Percentiles rank a stretch among this genome's conserved stretches.
Evolutionary conservation across 306 rosid species (phyloP).

Genomic region (Delonix regia): DNA sequence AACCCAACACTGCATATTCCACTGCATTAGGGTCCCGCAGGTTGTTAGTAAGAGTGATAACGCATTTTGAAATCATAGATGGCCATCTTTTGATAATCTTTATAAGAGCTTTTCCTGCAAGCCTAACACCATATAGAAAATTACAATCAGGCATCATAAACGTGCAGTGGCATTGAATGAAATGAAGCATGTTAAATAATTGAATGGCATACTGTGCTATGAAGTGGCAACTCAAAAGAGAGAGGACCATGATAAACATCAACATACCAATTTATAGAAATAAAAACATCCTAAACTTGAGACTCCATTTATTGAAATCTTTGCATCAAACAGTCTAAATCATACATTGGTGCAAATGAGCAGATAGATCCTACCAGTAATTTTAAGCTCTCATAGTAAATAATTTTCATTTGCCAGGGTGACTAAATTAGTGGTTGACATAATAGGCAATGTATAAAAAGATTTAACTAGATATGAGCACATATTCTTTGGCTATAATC

Average conservation of each 20-base stretch:
- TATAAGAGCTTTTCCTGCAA: conserved; percentile 87
- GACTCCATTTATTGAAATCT: conserved; percentile 2
- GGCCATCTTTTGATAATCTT: conserved; percentile 98
- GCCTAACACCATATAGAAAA: conserved; percentile 56
- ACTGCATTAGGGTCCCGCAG: conserved; percentile 63
- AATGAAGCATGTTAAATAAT: neutral
- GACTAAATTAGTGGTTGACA: conserved; percentile 17
- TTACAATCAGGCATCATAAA: conserved; percentile 35
- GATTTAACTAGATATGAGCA: conserved; percentile 11
- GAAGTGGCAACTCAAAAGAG: conserved; percentile 15
- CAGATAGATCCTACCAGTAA: neutral
- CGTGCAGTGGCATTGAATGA: neutral
- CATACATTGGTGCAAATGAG: conserved; percentile 14
- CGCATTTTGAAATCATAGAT: conserved; percentile 90
- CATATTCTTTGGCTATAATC: conserved; percentile 12
- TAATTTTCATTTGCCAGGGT: conserved; percentile 14
- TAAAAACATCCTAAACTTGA: conserved; percentile 9
- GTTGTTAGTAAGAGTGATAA: conserved; percentile 71
- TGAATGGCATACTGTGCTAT: neutral
- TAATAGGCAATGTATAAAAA: conserved; percentile 21
- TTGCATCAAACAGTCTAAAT: conserved; percentile 31
- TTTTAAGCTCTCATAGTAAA: conserved; percentile 26
- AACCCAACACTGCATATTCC: conserved; percentile 89
- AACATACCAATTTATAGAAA: conserved; percentile 29
- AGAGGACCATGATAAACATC: conserved; percentile 27